Evolutionary conservation across 106 monocot genomes (phyloP).

Genomic region (Dendrobium chrysotoxum): DNA sequence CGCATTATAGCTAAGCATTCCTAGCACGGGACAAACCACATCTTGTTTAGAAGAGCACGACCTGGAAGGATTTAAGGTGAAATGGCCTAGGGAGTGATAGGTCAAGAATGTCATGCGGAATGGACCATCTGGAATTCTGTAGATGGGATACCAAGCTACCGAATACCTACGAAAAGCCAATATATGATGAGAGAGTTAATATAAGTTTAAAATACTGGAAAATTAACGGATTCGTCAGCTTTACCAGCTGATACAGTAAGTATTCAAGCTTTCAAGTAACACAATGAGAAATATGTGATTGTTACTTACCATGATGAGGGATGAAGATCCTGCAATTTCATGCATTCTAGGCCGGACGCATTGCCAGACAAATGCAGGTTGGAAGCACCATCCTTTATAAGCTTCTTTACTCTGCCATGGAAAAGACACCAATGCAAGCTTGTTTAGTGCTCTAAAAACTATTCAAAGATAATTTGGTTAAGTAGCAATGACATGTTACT

Average conservation of each 20-base stretch:
- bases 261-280: neutral
- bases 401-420: conserved; percentile 22
- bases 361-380: conserved; percentile 20
- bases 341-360: conserved; percentile 16
- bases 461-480: too few species aligned
- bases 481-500: too few species aligned
- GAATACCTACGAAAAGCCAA: conserved; percentile 17
- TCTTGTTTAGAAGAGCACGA: conserved; percentile 1
- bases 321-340: conserved; percentile 18
- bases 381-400: conserved; percentile 13
- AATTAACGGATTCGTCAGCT: neutral
- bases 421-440: neutral
- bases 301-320: conserved; percentile 24
- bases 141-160: conserved; percentile 36
- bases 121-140: conserved; percentile 26
- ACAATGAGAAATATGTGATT: neutral
- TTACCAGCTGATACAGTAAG: neutral
- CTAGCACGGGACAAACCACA: conserved; percentile 21
- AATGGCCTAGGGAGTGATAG: conserved; percentile 31
- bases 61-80: neutral
- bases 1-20: conserved; percentile 32
- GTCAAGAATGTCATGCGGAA: conserved; percentile 28
- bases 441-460: too few species aligned
- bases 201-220: neutral
- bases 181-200: neutral